phyloP scores from a whole-genome alignment of 345 rosid genomes.

The Citrus unshiu region DNA sequence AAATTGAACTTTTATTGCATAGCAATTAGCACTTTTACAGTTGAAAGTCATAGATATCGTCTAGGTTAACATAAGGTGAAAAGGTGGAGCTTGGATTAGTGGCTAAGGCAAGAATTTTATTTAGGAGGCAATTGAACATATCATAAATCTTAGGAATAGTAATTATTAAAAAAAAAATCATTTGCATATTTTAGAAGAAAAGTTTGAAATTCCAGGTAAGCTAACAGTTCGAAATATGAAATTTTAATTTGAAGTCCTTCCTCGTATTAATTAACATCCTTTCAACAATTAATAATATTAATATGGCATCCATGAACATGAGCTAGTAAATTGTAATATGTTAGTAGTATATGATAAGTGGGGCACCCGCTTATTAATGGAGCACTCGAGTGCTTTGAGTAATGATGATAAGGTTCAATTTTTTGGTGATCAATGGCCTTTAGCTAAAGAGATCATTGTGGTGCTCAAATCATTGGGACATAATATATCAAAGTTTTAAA shows the following conservation, averaged over 20 bases:
- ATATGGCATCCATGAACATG: background rate
- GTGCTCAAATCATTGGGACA: conserved; percentile 35
- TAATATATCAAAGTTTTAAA: conserved; percentile 25
- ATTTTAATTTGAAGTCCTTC: too few relatives aligned
- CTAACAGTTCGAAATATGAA: too few relatives aligned
- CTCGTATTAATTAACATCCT: too few relatives aligned
- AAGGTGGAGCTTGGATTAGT: too few relatives aligned
- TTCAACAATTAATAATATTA: too few relatives aligned
- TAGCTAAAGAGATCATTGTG: conserved; percentile 9
- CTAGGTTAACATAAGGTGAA: background rate
- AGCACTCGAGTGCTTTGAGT: conserved; percentile 12
- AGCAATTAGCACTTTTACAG: conserved; percentile 4
- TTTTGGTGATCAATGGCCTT: conserved; percentile 5
- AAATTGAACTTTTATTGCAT: background rate
- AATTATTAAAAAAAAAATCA: too few relatives aligned
- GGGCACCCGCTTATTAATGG: conserved; percentile 11
- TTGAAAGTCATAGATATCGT: conserved; percentile 32
- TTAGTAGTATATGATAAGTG: background rate
- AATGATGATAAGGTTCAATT: conserved; percentile 14
- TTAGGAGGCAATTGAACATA: background rate
- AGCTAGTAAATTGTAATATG: background rate
- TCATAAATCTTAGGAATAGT: too few relatives aligned
- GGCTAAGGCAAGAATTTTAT: background rate
- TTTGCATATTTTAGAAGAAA: too few relatives aligned
- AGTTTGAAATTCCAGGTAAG: too few relatives aligned